Conservation (phyloP, 2,329 filamentous ascomycete genomes). For the Aspergillus tanneri region DNA sequence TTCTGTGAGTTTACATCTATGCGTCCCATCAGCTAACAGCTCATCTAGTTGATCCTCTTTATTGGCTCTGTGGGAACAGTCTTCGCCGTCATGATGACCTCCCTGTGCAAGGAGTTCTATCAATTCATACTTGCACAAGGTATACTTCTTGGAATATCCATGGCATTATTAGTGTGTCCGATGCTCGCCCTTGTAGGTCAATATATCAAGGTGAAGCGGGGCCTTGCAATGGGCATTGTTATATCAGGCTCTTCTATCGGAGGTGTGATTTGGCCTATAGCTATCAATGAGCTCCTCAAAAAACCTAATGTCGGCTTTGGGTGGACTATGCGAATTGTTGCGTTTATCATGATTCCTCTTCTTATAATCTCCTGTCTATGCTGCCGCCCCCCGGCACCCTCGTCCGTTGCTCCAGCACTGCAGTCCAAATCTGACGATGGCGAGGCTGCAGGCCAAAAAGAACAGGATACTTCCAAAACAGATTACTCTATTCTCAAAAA, state of each 20-base stretch:
- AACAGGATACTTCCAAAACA: background rate
- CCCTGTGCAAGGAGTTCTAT: constrained; percentile 37
- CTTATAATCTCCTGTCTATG: constrained; percentile 31
- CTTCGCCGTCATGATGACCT: constrained; percentile 39
- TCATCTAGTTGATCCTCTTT: constrained; percentile 28
- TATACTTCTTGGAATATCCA: constrained; percentile 32
- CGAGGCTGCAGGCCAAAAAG: background rate
- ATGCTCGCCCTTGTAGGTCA: constrained; percentile 32
- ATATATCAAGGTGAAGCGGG: constrained; percentile 31
- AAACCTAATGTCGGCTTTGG: constrained; percentile 27
- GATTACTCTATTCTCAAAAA: constrained; percentile 26
- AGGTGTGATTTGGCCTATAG: constrained; percentile 38
- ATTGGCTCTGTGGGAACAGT: constrained; percentile 29
- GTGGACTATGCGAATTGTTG: constrained; percentile 43
- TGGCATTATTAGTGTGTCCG: constrained; percentile 32
- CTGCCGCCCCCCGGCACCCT: constrained; percentile 11
- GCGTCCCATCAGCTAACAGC: background rate
- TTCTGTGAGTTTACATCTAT: background rate
- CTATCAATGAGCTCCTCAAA: constrained; percentile 31
- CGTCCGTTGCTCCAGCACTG: background rate
- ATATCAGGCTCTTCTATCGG: constrained; percentile 37
- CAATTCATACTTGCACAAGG: constrained; percentile 44
- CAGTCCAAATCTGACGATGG: background rate
- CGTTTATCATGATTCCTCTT: constrained; percentile 43
- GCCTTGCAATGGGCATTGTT: constrained; percentile 33